phyloP scores from a whole-genome alignment of 345 rosid genomes.

The Syzygium oleosum region DNA sequence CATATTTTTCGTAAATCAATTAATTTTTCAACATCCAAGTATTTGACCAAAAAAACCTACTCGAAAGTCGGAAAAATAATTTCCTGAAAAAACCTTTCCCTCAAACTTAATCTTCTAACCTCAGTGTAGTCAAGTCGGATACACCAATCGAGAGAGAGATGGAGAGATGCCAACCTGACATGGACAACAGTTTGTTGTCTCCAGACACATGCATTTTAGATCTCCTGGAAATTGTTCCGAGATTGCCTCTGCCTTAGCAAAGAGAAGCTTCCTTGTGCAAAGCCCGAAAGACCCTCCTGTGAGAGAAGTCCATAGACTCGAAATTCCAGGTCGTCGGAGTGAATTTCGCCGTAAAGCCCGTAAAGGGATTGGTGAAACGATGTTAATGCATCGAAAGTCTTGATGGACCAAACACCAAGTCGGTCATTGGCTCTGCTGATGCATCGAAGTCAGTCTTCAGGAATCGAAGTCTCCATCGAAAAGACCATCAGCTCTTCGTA shows the following conservation, averaged over 20 bases:
- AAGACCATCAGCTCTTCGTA: not conserved
- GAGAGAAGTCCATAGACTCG: not conserved
- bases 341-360: not conserved
- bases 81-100: no score
- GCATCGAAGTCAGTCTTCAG: not conserved
- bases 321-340: not conserved
- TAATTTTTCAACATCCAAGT: no score
- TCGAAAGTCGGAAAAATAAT: no score
- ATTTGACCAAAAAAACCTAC: no score
- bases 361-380: not conserved
- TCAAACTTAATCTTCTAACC: no score
- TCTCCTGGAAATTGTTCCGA: rapidly evolving
- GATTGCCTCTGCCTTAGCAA: not conserved
- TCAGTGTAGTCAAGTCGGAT: no score
- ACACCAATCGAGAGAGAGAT: no score
- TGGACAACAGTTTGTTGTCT: no score
- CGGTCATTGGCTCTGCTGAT: rapidly evolving
- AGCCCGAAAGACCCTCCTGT: not conserved
- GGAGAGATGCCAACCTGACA: no score
- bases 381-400: not conserved
- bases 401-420: not conserved
- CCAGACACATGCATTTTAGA: no score
- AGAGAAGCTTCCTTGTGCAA: not conserved
- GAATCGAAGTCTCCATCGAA: not conserved
- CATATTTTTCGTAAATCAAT: no score